Evolutionary conservation across 805 yeast species (phyloP), one percentile per base, ranked within the genome.

Genomic region (Ogataea pini): DNA sequence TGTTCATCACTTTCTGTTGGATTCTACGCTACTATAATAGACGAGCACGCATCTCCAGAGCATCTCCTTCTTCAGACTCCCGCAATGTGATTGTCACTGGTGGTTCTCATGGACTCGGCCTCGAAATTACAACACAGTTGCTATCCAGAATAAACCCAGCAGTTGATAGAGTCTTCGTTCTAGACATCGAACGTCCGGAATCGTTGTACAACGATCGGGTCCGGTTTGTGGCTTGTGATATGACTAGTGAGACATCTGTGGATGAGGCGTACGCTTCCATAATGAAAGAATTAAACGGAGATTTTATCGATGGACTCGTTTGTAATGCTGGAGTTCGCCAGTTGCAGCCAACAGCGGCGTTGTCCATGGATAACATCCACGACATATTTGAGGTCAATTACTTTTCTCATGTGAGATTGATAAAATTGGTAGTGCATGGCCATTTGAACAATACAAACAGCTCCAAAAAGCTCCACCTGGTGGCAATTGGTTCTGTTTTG

Each of bases 261-360:
- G 53, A 51, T 2, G 31, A 28, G 59, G 71, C 60, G 63, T 66
- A 53, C 48, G 67, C 38, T 50, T 59, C 3, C 34, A 61, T 52
- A 52, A 61, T n/a, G 37, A 50, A 6, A n/a, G 16, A 18, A 7
- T 18, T 42, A 6, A 46, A 19, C 25, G 42, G 25, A 13, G 13
- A 18, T 3, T 10, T 14, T 4, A 49, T 75, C 1, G 66, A 75
- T 19, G 57, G 74, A 1, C 48, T 76, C 29, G 59, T 79, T 7
- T 71, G 74, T 47, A 79, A 79, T 55, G 83, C 82, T 2, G 85
- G 82, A 3, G 54, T 72, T 1, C 64, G 82, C 33, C 75, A 72
- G 42, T 50, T 54, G 36, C 60, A 63, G 3, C 50, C 67, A 7
- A 48, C 76, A 3, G 42, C 71, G 19, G 56, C 62, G 3, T 36